These are phyloP conservation scores for Ganoderma multipileum DNA, from an alignment of 1,284 basidiomycete genomes.

Conservation along the genomic window DNA sequence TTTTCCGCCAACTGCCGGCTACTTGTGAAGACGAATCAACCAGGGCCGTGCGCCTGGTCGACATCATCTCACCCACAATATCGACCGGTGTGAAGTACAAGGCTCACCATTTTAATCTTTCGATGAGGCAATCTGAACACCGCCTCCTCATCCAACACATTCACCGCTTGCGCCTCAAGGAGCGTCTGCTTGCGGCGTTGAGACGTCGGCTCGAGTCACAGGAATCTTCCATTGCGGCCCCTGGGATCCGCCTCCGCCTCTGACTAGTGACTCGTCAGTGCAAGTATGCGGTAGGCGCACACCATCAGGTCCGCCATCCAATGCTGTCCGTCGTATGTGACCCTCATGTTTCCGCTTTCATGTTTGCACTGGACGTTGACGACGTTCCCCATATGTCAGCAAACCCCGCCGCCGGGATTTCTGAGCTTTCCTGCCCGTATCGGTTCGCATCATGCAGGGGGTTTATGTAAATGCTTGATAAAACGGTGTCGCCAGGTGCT, in stretches of 20 bases:
- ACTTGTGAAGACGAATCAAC: background rate
- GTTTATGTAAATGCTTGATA: constrained; percentile 25
- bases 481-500: constrained; percentile 23
- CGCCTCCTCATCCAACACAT: constrained; percentile 1
- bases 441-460: constrained; percentile 12
- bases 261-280: background rate
- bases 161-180: constrained; percentile 4
- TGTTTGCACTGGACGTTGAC: constrained; percentile 3
- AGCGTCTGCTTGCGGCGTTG: background rate
- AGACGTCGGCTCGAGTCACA: constrained; percentile 17
- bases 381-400: background rate
- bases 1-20: background rate
- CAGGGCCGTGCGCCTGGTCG: background rate
- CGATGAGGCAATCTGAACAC: background rate
- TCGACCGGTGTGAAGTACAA: background rate
- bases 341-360: constrained; percentile 7
- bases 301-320: constrained; percentile 5
- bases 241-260: background rate
- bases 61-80: background rate
- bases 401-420: background rate
- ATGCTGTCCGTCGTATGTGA: constrained; percentile 23
- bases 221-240: constrained; percentile 10
- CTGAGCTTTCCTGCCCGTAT: constrained; percentile 4
- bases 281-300: background rate
- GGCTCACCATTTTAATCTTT: background rate